Conservation (phyloP, 192 early-diverging fungal genomes). For the Entomortierella parvispora region DNA sequence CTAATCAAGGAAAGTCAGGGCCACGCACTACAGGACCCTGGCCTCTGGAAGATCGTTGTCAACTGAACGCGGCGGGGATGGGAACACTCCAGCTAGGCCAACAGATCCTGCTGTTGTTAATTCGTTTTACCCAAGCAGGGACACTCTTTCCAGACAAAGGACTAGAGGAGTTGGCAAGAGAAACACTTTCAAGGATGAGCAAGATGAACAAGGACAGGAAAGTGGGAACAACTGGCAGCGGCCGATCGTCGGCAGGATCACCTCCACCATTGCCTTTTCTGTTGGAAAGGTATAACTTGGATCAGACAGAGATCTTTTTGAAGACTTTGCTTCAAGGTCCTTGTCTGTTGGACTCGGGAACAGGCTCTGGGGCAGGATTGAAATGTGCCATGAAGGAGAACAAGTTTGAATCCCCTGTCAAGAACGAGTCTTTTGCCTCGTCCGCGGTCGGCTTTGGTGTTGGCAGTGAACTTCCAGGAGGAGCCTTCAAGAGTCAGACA, state of each 20-base stretch:
- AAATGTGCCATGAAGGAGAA: not conserved
- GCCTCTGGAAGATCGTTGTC: conserved; percentile 23
- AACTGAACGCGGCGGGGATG: conserved; percentile 14
- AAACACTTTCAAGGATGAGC: conserved; percentile 18
- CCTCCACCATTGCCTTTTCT: not conserved
- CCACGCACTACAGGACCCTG: conserved; percentile 7
- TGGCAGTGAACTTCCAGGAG: conserved; percentile 6
- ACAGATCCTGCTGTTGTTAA: conserved; percentile 30
- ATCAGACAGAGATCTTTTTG: conserved; percentile 38
- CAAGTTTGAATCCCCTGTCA: not conserved
- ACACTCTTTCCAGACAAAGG: conserved; percentile 19
- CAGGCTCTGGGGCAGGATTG: conserved; percentile 29
- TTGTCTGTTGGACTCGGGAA: conserved; percentile 28
- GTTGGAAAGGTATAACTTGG: conserved; percentile 27
- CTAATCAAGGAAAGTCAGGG: not conserved
- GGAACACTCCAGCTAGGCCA: conserved; percentile 42
- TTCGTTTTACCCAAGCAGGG: conserved; percentile 33
- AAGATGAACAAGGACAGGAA: conserved; percentile 38
- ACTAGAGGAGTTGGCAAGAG: conserved; percentile 28
- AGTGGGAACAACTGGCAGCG: not conserved
- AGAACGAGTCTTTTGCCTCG: too few species aligned
- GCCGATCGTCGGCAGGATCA: not conserved
- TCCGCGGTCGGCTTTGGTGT: not conserved
- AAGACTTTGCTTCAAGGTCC: conserved; percentile 39
- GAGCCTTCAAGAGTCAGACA: conserved; percentile 29